Evolutionary conservation across 805 yeast genomes (phyloP).

Genomic region (Metschnikowia drakensbergensis): DNA sequence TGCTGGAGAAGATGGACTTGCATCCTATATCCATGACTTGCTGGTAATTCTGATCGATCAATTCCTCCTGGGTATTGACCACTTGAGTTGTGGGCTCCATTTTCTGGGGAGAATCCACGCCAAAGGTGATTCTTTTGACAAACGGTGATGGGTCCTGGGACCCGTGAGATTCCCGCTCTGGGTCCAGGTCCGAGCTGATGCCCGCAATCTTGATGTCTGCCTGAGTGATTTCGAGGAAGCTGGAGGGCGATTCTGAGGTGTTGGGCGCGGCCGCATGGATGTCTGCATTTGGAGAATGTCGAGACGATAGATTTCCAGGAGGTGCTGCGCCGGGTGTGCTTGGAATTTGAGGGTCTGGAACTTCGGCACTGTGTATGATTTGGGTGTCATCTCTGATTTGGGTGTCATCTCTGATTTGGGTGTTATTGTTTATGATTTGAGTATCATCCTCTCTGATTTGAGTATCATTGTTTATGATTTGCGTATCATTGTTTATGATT

Average conservation of each 20-base stretch:
- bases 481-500: background rate
- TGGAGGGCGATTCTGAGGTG: background rate
- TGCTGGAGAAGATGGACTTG: conserved; percentile 19
- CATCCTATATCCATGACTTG: conserved; percentile 12
- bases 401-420: background rate
- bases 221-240: background rate
- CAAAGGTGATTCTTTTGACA: background rate
- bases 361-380: too few relatives aligned
- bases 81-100: conserved; percentile 32
- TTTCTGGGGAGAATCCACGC: background rate
- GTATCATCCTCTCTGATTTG: background rate
- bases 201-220: background rate
- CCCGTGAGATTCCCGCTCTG: background rate
- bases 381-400: background rate
- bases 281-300: background rate
- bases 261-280: background rate
- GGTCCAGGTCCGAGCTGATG: background rate
- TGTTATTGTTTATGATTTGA: background rate
- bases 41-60: conserved; percentile 7
- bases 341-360: background rate
- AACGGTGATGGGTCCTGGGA: background rate
- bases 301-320: too few relatives aligned
- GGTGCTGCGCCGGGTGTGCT: background rate
- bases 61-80: conserved; percentile 26
- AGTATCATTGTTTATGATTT: background rate